phyloP scores from a whole-genome alignment of 352 stramenopile species.

The Thalassiosira exigua region DNA sequence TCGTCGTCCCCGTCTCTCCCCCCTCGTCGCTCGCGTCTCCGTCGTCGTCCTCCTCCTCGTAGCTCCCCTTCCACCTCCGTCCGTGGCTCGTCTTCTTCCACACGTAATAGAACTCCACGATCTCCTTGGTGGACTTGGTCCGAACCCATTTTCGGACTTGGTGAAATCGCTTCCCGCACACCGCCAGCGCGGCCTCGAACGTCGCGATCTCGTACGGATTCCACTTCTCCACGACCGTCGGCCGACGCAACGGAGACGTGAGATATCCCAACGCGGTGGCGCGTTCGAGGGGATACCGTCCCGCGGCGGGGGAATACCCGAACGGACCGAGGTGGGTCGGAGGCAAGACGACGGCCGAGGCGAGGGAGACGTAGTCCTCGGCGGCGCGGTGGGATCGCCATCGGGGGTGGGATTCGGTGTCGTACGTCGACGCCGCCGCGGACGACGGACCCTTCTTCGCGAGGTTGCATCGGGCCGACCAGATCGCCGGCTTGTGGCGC shows the following conservation, averaged over 20 bases:
- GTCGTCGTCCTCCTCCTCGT: slow-evolving; percentile 42
- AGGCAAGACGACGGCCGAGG: slow-evolving; percentile 66
- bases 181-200: slow-evolving; percentile 84
- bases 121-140: slow-evolving; percentile 85
- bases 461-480: slow-evolving; percentile 11
- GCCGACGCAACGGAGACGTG: slow-evolving; percentile 74
- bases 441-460: not conserved
- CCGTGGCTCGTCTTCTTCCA: slow-evolving; percentile 90
- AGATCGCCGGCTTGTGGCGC: slow-evolving; percentile 4
- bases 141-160: slow-evolving; percentile 76
- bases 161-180: slow-evolving; percentile 87
- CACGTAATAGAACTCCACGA: slow-evolving; percentile 90
- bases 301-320: slow-evolving; percentile 52
- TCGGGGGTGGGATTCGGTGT: not conserved
- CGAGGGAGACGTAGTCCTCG: slow-evolving; percentile 77
- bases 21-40: no score
- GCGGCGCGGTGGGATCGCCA: slow-evolving; percentile 68
- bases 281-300: slow-evolving; percentile 68
- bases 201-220: slow-evolving; percentile 84
- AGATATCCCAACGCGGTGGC: slow-evolving; percentile 72
- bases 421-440: not conserved
- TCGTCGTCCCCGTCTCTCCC: slow-evolving; percentile 16
- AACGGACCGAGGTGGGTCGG: slow-evolving; percentile 52
- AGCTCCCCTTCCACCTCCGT: slow-evolving; percentile 83
- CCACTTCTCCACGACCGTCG: slow-evolving; percentile 85